Evolutionary conservation across 768 basidiomycete species (phyloP), one percentile per base, ranked within the genome.

Genomic region (Suillus plorans): DNA sequence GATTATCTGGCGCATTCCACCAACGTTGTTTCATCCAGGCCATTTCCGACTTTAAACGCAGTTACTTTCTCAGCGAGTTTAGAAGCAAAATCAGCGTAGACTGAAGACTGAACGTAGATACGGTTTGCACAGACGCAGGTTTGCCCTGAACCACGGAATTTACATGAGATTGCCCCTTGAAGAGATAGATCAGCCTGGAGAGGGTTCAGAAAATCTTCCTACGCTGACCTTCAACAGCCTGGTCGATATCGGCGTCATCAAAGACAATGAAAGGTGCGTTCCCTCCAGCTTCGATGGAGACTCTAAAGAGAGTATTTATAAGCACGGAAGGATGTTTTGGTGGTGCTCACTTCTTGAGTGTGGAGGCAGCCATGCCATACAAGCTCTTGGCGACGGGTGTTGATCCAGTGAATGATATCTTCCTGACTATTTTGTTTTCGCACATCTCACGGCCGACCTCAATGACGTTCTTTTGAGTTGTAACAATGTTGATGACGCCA

Each of bases 181-280:
- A 69, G 50, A 61, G 64, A 55, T 1, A 6, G 18, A 42, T 59
- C 63, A 5, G 67, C 73, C 37, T 63, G 41, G 61, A 52, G 25
- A 28, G 18, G 10, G 52, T n/a, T 55, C 12, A 14, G 42, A 44
- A 59, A 49, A 44, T 5, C 25, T 31, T 28, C 1, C 3, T 28
- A 36, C 28, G 13, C 22, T n/a, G 73, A 85, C 96, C 92, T 68
- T 89, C 87, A 8, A 99, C 94, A 36, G 97, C 97, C 63, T 90
- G 88, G 58, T 95, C 92, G 60, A 99, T 84, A 73, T 99, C 89
- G 0, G 95, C 97, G 72, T 99, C 97, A 67, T 95, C 92, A 74
- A 99, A 99, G 8, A 99, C 92, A 69, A 99, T 97, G 77, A 99
- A 95, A 0, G 97, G 92, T 0, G 96, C 88, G 69, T 99, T 99